Evolutionary conservation across 176 grass and related monocot species (phyloP), one percentile per base, ranked within the genome.

Genomic region (Echinochloa phyllopogon): DNA sequence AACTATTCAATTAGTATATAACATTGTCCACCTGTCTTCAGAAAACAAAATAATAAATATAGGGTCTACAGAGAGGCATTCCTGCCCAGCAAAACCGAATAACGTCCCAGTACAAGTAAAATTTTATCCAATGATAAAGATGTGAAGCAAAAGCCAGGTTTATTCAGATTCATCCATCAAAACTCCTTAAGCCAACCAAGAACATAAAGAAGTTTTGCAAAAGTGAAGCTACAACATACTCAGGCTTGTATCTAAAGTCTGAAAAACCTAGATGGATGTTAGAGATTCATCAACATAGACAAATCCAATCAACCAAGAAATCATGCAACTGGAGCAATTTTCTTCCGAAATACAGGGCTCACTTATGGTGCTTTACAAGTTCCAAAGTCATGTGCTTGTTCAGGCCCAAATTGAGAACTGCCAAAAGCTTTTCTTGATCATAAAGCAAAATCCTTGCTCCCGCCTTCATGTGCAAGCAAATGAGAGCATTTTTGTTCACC

Each of bases 151-250:
- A 44, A 43, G 20, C 65, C 29, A 17, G 6, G 3, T 76, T 85
- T 75, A 81, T 89, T 85, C 52, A 64, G 43, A 63, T 76, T 43
- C 65, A 73, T 18, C 12, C 58, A 24, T 44, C 12, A 37, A 8
- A 55, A 65, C n/a, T 82, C 11, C 10, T 33, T 8, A 27, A 64
- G 40, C 42, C 21, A 68, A 68, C 48, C n/a, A 21, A 38, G 38
- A 81, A 42, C 42, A 59, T 16, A 20, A 25, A 84, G 29, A 66
- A 16, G 3, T 56, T 49, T 39, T 40, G 7, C 49, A 49, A 29
- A 20, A 8, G 12, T 21, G 18, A 53, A 3, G 17, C 20, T 38
- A 5, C 15, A 65, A 33, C 27, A 73, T 36, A 33, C 11, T 20
- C 61, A 78, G 40, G 47, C 23, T 64, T 84, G 20, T 18, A 8